Evolutionary conservation across 2,329 filamentous ascomycete species (phyloP).

Genomic region (Colletotrichum sp.): DNA sequence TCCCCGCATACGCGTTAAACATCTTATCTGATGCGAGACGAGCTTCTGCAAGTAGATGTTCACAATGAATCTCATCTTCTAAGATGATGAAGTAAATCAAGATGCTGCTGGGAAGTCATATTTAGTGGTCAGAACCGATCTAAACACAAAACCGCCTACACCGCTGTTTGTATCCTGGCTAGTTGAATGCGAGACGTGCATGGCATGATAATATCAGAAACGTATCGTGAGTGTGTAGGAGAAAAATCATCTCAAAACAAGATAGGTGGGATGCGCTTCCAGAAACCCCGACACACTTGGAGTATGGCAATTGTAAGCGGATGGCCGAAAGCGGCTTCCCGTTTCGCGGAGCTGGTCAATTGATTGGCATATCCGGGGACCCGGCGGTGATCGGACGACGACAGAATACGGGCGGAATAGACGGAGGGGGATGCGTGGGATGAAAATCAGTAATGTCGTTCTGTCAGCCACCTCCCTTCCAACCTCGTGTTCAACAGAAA

Average conservation of each 20-base stretch:
- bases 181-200: no score
- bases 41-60: no score
- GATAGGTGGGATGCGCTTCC: neutral
- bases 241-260: no score
- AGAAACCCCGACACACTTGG: neutral
- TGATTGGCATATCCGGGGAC: neutral
- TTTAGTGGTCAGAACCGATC: no score
- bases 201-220: neutral
- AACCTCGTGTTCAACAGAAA: slow-evolving; percentile 3
- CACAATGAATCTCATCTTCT: no score
- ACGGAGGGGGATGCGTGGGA: neutral
- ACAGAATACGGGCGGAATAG: neutral
- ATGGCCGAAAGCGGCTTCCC: neutral
- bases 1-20: no score
- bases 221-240: no score
- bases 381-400: neutral
- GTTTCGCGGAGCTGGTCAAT: neutral
- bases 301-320: neutral
- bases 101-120: no score
- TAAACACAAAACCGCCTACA: no score
- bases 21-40: no score
- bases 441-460: slow-evolving; percentile 1
- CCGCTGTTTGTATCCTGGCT: no score
- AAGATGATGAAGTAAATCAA: no score
- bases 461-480: neutral